These are phyloP conservation scores for Hanseniaspora jakobsenii DNA, from an alignment of 805 yeast genomes.

Conservation along the genomic window DNA sequence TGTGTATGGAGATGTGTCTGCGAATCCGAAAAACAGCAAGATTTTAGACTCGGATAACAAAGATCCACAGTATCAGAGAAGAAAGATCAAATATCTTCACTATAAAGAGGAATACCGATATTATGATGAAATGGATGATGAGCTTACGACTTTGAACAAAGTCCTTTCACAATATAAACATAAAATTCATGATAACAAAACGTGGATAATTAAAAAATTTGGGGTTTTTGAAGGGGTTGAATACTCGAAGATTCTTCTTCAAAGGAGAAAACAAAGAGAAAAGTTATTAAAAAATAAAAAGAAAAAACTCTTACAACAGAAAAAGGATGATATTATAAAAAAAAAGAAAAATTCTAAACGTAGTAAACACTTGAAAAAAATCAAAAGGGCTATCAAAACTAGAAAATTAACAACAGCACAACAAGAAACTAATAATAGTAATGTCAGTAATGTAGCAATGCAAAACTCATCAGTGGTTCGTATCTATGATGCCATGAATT, in stretches of 20 bases:
- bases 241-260: slow-evolving; percentile 21
- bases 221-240: slow-evolving; percentile 56
- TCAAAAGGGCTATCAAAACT: too few species aligned
- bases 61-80: slow-evolving; percentile 51
- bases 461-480: too few species aligned
- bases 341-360: too few species aligned
- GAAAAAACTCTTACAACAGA: slow-evolving; percentile 3
- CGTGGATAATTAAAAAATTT: slow-evolving; percentile 61
- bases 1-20: slow-evolving; percentile 31
- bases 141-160: slow-evolving; percentile 37
- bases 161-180: slow-evolving; percentile 38
- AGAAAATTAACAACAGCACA: too few species aligned
- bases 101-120: slow-evolving; percentile 56
- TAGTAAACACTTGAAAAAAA: too few species aligned
- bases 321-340: background rate
- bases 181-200: slow-evolving; percentile 32
- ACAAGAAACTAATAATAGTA: too few species aligned
- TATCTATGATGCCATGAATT: too few species aligned
- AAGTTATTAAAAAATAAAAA: slow-evolving; percentile 2
- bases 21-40: slow-evolving; percentile 17
- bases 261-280: slow-evolving; percentile 18
- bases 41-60: slow-evolving; percentile 19
- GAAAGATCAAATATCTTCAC: slow-evolving; percentile 60
- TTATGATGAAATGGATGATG: slow-evolving; percentile 76
- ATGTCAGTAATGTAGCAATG: too few species aligned